Percentiles rank a stretch among this genome's conserved stretches.
Conservation (phyloP, 108 stramenopile genomes). For the Seminavis robusta region DNA sequence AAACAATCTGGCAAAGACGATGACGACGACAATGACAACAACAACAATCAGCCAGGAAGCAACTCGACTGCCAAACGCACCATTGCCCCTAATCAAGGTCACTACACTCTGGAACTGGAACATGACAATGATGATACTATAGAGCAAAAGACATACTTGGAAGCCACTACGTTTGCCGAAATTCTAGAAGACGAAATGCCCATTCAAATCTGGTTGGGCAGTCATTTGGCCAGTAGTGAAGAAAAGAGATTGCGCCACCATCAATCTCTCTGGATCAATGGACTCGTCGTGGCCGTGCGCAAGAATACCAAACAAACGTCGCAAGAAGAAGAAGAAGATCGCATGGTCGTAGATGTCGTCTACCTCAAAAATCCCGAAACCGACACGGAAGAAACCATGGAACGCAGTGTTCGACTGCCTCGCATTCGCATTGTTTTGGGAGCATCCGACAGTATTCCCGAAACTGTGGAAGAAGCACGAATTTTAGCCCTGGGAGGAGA, state of each 20-base stretch:
- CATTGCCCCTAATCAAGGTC: constrained; percentile 17
- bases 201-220: constrained; percentile 77
- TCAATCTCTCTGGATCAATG: constrained; percentile 59
- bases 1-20: constrained; percentile 1
- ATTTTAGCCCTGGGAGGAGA: constrained; percentile 71
- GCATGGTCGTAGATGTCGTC: constrained; percentile 51
- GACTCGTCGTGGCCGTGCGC: constrained; percentile 37
- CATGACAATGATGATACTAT: not conserved
- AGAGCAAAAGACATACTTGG: constrained; percentile 46
- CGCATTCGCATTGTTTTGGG: constrained; percentile 62
- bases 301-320: not conserved
- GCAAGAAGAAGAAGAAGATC: constrained; percentile 2
- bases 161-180: constrained; percentile 51
- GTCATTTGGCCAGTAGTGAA: constrained; percentile 23
- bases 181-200: constrained; percentile 82
- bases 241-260: constrained; percentile 52
- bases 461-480: constrained; percentile 75
- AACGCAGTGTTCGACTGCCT: constrained; percentile 48
- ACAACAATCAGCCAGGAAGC: not conserved
- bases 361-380: constrained; percentile 39
- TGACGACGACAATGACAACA: constrained; percentile 11
- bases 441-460: constrained; percentile 62
- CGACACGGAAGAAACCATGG: constrained; percentile 72
- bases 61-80: not conserved
- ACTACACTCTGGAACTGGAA: constrained; percentile 1